Evolutionary conservation across 2,329 filamentous ascomycete species (phyloP), one percentile per base, ranked within the genome.

Genomic region (Elsinoe fawcettii): DNA sequence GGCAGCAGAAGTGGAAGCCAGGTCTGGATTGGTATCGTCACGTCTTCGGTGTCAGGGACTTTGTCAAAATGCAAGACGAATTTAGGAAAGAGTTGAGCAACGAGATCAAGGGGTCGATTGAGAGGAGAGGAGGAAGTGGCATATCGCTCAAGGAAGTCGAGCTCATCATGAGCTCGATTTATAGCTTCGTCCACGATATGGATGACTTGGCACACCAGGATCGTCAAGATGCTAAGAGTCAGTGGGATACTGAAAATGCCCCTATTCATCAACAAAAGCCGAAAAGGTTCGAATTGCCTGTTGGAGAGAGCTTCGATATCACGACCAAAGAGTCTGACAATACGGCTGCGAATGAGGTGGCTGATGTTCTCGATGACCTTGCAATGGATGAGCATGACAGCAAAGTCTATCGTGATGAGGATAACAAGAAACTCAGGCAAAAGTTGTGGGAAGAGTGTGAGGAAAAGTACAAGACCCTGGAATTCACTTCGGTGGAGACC

Each of bases 101-200:
- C 5, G 32, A 54, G 1, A 37, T 54, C 14, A 27, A 54, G 14
- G 22, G 9, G 14, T 54, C 27, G 14, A 23, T 54, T 22, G 16
- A 16, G 22, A 25, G 22, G 16, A 18, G 51, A 30, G 34, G 34
- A n/a, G 51, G 51, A 22, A 23, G 14, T 3, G 51, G 51, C 20
- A 39, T 54, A 16, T 37, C 51, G 9, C n/a, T 54, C n/a, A n/a
- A 18, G 23, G 51, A 54, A 27, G 6, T 41, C 9, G 51, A 54
- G 51, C 20, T 54, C 20, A 27, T 54, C 32, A 25, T 46, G 12
- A 18, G 20, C 20, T 46, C 41, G n/a, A n/a, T 25, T 9, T 46
- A 46, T 18, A n/a, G 23, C 11, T 25, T 46, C 23, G 41, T 46
- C 20, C 9, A n/a, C 3, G 7, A 27, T 9, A 46, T 46, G 41